Evolutionary conservation across 495 filamentous ascomycete genomes (phyloP).

Genomic region (Evernia prunastri): DNA sequence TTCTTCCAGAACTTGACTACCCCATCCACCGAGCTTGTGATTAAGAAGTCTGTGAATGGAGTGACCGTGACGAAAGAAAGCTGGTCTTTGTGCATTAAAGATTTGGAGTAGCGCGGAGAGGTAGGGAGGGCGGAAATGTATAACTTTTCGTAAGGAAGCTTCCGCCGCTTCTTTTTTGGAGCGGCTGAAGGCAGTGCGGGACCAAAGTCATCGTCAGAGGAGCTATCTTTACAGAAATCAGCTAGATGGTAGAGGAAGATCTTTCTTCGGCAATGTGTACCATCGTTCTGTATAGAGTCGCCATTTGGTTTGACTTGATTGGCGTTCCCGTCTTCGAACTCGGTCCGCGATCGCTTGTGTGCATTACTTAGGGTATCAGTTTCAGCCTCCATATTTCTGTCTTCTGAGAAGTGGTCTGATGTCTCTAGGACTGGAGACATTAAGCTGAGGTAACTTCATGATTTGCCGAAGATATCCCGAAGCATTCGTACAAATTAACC

Average conservation of each 20-base stretch:
- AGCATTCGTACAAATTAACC: too few species aligned
- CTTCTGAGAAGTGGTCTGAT: not conserved
- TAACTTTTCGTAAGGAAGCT: constrained; percentile 88
- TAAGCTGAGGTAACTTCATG: too few species aligned
- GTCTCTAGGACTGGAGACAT: too few species aligned
- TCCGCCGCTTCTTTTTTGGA: constrained; percentile 79
- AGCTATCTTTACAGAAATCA: constrained; percentile 46
- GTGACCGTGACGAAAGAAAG: constrained; percentile 79
- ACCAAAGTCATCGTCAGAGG: constrained; percentile 91
- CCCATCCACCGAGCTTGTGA: constrained; percentile 87
- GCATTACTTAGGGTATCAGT: not conserved
- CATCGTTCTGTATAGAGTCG: not conserved
- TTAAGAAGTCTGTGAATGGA: constrained; percentile 84
- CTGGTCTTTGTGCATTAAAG: constrained; percentile 97
- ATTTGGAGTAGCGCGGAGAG: constrained; percentile 82
- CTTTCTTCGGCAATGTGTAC: not conserved
- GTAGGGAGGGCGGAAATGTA: constrained; percentile 86
- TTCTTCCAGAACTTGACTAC: constrained; percentile 99
- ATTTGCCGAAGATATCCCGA: not conserved
- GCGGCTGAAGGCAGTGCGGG: constrained; percentile 70
- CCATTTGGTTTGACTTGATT: not conserved
- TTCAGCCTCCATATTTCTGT: too few species aligned
- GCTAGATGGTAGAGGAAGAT: not conserved
- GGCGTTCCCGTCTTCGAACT: not conserved
- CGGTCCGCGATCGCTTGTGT: constrained; percentile 10